Evolutionary conservation across 2,329 filamentous ascomycete genomes (phyloP).

Genomic region (Calonectria leucothoes): DNA sequence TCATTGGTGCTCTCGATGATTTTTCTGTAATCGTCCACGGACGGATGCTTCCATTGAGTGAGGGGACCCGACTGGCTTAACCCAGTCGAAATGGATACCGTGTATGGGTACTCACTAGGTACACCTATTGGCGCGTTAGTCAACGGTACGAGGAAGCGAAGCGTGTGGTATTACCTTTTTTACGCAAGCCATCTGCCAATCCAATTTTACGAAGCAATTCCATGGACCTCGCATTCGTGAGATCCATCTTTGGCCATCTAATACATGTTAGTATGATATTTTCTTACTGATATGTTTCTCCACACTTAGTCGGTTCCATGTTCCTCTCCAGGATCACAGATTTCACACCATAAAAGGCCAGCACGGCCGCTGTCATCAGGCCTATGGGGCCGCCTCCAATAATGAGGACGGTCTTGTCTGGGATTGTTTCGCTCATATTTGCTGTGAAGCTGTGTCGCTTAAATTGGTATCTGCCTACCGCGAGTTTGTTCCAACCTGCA

Average conservation of each 20-base stretch:
- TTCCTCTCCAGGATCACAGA: conserved; percentile 8
- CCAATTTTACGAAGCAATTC: conserved; percentile 11
- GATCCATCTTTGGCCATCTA: conserved; percentile 20
- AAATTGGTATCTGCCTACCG: neutral
- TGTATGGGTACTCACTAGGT: neutral
- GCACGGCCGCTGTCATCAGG: neutral
- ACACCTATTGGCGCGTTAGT: neutral
- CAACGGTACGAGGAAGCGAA: neutral
- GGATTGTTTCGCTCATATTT: neutral
- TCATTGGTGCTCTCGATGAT: neutral
- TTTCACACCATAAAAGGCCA: conserved; percentile 1
- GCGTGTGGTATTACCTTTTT: neutral
- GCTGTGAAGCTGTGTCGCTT: neutral
- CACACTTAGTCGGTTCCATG: neutral
- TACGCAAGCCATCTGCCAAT: neutral
- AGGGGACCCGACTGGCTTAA: neutral
- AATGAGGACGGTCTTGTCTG: neutral
- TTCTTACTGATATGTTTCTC: too few relatives aligned
- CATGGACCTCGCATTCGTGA: conserved; percentile 19
- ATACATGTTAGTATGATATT: neutral
- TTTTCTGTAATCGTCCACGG: conserved; percentile 2
- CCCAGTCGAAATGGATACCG: conserved; percentile 1
- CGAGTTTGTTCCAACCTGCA: neutral
- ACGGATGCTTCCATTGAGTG: conserved; percentile 3
- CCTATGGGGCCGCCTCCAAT: conserved; percentile 5